Evolutionary conservation across 805 yeast species (phyloP), one percentile per base, ranked within the genome.

Genomic region (Brettanomyces anomalus): DNA sequence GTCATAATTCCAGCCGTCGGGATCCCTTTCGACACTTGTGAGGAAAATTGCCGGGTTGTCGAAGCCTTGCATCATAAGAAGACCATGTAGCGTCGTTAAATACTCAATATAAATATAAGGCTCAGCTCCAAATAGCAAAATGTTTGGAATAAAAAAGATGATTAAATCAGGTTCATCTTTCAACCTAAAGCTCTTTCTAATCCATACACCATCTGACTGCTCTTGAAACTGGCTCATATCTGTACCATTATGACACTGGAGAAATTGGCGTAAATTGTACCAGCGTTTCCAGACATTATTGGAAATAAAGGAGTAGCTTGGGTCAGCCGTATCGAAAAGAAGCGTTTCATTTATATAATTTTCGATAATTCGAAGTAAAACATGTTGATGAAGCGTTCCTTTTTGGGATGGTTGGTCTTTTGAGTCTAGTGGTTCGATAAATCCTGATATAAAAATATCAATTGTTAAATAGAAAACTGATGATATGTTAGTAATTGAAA

Each of bases 41-140:
- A 71, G 59, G 34, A 68, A 68, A 3, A 70, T 57, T 4, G 64
- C 67, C 1, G 81, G 80, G 47, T 68, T 71, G 19, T 53, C 45
- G 48, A 75, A 74, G 1, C 80, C 80, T 48, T 71, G 75, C 40
- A 67, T 57, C 21, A 67, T 60, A 30, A 76, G 57, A 16, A 68
- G 55, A 2, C 67, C 62, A 20, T 68, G 61, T 37, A 72, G 48
- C 4, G 70, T 57, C 36, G 65, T 58, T 33, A 74, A 45, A 49
- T 62, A 75, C 51, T 75, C 80, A 11, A 64, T 43, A 46, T 72
- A 73, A 44, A 68, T 62, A 47, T 65, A 65, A 2, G 71, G 67
- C 1, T 66, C 58, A 8, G 42, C 48, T 2, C 57, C 52, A n/a
- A 63, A 49, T 33, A 65, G 42, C 2, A 64, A 60, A n/a, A 67